Percentiles rank a stretch among this genome's conserved stretches.
Conservation (phyloP, 2,329 filamentous ascomycete genomes). For the Aspergillus viridinutans region DNA sequence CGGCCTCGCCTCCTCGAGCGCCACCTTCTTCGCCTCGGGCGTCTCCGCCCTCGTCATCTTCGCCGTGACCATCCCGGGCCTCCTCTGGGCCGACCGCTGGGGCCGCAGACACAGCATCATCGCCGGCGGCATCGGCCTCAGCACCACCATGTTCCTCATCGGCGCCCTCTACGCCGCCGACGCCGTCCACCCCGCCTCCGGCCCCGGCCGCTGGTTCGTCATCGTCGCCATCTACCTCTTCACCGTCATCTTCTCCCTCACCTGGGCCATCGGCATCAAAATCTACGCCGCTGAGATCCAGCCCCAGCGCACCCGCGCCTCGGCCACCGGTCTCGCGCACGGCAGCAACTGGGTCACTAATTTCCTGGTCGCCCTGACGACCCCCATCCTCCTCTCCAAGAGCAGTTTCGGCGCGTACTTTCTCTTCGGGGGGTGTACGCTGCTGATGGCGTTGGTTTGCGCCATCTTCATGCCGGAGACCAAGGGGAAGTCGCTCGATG, state of each 20-base stretch:
- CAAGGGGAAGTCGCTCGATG: constrained; percentile 45
- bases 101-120: constrained; percentile 54
- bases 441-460: constrained; percentile 38
- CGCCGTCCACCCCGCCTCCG: constrained; percentile 23
- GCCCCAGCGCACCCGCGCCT: constrained; percentile 51
- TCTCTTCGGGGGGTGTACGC: constrained; percentile 41
- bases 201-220: constrained; percentile 28
- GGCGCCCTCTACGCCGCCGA: constrained; percentile 30
- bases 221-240: constrained; percentile 28
- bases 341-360: constrained; percentile 50
- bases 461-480: constrained; percentile 50
- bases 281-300: constrained; percentile 59
- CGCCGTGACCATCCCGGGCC: constrained; percentile 53
- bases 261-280: constrained; percentile 54
- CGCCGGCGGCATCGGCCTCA: constrained; percentile 49
- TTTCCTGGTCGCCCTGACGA: constrained; percentile 44
- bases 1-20: constrained; percentile 51
- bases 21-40: constrained; percentile 59
- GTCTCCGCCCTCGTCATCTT: constrained; percentile 58
- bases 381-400: constrained; percentile 41
- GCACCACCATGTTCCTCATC: constrained; percentile 35
- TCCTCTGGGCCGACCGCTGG: constrained; percentile 55
- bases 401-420: constrained; percentile 46
- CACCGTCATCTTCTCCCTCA: constrained; percentile 27
- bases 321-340: constrained; percentile 51